A percentile compares a stretch with the other conserved stretches of the same genome.
Evolutionary conservation across 192 early-diverging fungal species (phyloP).

Genomic region (Linnemannia exigua): DNA sequence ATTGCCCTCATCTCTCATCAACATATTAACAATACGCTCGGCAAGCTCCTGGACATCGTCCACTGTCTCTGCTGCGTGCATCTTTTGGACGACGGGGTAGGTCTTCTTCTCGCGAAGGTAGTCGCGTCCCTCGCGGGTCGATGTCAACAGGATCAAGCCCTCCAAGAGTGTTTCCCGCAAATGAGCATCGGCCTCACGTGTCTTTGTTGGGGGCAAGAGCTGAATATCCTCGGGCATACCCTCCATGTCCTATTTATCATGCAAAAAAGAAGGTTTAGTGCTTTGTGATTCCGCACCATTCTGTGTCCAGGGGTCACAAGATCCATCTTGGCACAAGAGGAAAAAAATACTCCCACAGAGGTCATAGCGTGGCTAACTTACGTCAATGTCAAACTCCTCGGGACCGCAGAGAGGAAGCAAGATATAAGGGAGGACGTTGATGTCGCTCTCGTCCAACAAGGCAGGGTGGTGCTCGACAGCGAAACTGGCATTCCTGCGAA

Average conservation of each 20-base stretch:
- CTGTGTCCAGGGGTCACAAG: slow-evolving; percentile 10
- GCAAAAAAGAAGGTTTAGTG: not conserved
- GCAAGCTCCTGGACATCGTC: slow-evolving; percentile 79
- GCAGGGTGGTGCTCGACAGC: slow-evolving; percentile 75
- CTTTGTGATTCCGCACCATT: too few species aligned
- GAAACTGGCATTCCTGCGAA: slow-evolving; percentile 82
- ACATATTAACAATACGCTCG: slow-evolving; percentile 86
- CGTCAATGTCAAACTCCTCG: slow-evolving; percentile 92
- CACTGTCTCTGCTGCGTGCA: slow-evolving; percentile 83
- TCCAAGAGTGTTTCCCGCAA: slow-evolving; percentile 85
- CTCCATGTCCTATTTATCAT: slow-evolving; percentile 81
- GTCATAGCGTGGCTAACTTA: slow-evolving; percentile 33
- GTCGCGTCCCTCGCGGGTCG: slow-evolving; percentile 83
- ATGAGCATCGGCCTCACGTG: slow-evolving; percentile 83
- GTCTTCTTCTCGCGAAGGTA: slow-evolving; percentile 84
- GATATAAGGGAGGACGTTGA: slow-evolving; percentile 90
- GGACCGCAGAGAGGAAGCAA: slow-evolving; percentile 92
- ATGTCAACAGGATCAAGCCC: slow-evolving; percentile 82
- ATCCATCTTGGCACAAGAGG: not conserved
- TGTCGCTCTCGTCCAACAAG: slow-evolving; percentile 76
- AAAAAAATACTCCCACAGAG: slow-evolving; percentile 22
- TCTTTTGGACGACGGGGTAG: slow-evolving; percentile 88
- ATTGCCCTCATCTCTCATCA: slow-evolving; percentile 82
- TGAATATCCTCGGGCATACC: slow-evolving; percentile 94
- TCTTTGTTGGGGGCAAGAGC: slow-evolving; percentile 85